Percentiles rank a stretch among this genome's conserved stretches.
These are phyloP conservation scores for Suillus subalutaceus DNA, from an alignment of 768 basidiomycete genomes.

Conservation along the genomic window DNA sequence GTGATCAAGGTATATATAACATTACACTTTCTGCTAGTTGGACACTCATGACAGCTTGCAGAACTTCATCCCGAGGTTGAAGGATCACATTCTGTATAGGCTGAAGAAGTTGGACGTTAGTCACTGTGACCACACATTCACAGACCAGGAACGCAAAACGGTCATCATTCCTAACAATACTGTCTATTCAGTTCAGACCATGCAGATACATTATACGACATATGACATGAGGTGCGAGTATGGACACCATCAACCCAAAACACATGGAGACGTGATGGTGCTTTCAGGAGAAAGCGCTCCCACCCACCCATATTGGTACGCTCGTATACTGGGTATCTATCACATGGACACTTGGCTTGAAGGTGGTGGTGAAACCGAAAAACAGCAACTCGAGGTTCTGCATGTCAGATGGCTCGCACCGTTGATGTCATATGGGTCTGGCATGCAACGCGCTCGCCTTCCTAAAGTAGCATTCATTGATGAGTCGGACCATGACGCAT, in stretches of 20 bases:
- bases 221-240: background rate
- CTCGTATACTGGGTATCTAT: conserved; percentile 18
- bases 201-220: too few species aligned
- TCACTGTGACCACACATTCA: background rate
- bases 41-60: too few species aligned
- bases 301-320: conserved; percentile 7
- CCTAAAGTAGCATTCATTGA: too few species aligned
- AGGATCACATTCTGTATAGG: background rate
- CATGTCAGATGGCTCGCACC: too few species aligned
- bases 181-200: background rate
- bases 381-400: too few species aligned
- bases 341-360: conserved; percentile 16
- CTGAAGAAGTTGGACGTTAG: background rate
- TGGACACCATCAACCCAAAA: conserved; percentile 7
- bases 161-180: background rate
- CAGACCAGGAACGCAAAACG: background rate
- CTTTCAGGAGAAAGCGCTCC: background rate
- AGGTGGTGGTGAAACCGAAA: too few species aligned
- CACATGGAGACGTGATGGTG: background rate
- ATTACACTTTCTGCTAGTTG: too few species aligned
- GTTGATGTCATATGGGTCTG: too few species aligned
- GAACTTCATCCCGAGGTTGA: background rate
- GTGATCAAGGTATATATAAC: too few species aligned
- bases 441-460: too few species aligned
- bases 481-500: too few species aligned